Base-by-base conservation (phyloP, 345 rosid species). In the Eucalyptus paniculata region DNA sequence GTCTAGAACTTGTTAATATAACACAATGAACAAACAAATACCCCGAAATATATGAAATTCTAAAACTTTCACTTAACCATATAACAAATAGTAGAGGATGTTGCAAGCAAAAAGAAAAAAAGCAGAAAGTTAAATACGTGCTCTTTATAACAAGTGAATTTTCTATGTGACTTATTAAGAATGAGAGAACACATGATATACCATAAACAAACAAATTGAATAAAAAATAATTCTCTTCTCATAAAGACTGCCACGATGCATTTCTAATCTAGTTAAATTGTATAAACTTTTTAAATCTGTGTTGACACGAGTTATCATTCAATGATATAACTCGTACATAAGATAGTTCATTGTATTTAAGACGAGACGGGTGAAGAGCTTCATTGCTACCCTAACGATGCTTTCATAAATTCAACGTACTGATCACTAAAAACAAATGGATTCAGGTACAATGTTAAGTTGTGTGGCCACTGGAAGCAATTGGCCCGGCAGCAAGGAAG, bases 231-330 rank as follows among this genome's bases (percentile, higher is more conserved):
- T 28, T 62, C 4, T 28, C 32, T 62, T 62, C 15, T 62, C 16
- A 62, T 28, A 62, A 62, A 62, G 69, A 12, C 16, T 62, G 9
- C 2, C 32, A 13, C 3, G 1, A 28, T 30, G 15, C 9, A 2
- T 62, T 62, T 62, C 34, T 62, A 30, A 30, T 62, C 69, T 12
- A 12, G 8, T 62, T 62, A 62, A 30, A 62, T 30, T 30, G 32
- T 2, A 62, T 62, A 13, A 28, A 12, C 8, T 6, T 62, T 62
- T 12, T 60, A 26, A 60, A 60, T 60, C 0, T 12, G 4, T 60
- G 2, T 26, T 1, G 69, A 13, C 69, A 28, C 17, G 3, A 26
- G 67, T 28, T 6, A 13, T 6, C 13, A 12, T 2, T 12, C 1
- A 2, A 26, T 12, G 32, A 60, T 60, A 28, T 60, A 60, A 60